Conservation (phyloP, 176 grass and related monocot species). For the Phyllostachys edulis region DNA sequence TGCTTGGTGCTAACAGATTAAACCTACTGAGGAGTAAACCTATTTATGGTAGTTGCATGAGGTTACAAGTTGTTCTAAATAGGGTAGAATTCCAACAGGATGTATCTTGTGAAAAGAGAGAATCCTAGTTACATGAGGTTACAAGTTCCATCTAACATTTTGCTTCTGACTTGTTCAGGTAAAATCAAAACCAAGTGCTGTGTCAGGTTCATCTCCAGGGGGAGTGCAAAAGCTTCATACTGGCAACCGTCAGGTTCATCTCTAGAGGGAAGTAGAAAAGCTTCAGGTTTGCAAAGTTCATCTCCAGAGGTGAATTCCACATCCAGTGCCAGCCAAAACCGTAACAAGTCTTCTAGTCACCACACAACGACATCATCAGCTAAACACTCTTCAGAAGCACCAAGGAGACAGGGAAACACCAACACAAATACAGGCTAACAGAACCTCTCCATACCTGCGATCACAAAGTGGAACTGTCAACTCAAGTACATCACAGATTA, state of each 20-base stretch:
- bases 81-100: slow-evolving; percentile 3
- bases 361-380: slow-evolving; percentile 14
- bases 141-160: slow-evolving; percentile 9
- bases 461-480: no score
- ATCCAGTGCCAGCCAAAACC: slow-evolving; percentile 24
- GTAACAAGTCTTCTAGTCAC: slow-evolving; percentile 38
- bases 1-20: no score
- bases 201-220: not conserved
- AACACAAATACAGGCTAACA: slow-evolving; percentile 34
- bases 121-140: slow-evolving; percentile 11
- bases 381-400: slow-evolving; percentile 31
- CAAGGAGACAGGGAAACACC: slow-evolving; percentile 40
- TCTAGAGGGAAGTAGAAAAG: slow-evolving; percentile 10
- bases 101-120: slow-evolving; percentile 3
- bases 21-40: no score
- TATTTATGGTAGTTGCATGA: no score
- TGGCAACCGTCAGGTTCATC: not conserved
- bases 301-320: slow-evolving; percentile 22
- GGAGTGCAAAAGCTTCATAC: slow-evolving; percentile 8
- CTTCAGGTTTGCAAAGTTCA: slow-evolving; percentile 23
- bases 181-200: slow-evolving; percentile 35
- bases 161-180: slow-evolving; percentile 32
- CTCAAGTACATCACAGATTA: no score
- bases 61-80: no score
- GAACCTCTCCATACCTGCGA: no score